Conservation (phyloP, 768 basidiomycete species). For the Leccinum sublutescens region DNA sequence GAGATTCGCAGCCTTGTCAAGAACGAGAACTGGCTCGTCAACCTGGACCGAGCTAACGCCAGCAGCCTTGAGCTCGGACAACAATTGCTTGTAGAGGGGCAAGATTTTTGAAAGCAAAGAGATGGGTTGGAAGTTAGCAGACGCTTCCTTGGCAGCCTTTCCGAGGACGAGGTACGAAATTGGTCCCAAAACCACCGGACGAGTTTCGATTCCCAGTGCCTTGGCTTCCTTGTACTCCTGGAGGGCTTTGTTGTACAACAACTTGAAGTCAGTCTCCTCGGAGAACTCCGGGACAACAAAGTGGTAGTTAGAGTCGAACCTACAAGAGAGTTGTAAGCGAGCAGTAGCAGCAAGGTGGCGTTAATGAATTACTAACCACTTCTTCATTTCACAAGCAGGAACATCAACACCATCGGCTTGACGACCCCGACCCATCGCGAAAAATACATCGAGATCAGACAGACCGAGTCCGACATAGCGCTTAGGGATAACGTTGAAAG, state of each 20-base stretch:
- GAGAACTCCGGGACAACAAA: slow-evolving; percentile 97
- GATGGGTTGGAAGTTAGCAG: slow-evolving; percentile 85
- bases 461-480: slow-evolving; percentile 87
- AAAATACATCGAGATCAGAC: slow-evolving; percentile 91
- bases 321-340: slow-evolving; percentile 29
- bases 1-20: slow-evolving; percentile 75
- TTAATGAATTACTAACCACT: slow-evolving; percentile 65
- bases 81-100: slow-evolving; percentile 87
- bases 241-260: slow-evolving; percentile 93
- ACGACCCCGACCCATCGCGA: slow-evolving; percentile 98
- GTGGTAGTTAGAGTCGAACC: slow-evolving; percentile 99
- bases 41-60: slow-evolving; percentile 95
- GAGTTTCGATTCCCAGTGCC: slow-evolving; percentile 82
- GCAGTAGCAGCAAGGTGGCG: background rate
- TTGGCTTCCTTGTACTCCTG: slow-evolving; percentile 95
- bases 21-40: slow-evolving; percentile 95
- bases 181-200: slow-evolving; percentile 95
- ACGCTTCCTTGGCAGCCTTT: slow-evolving; percentile 84
- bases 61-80: slow-evolving; percentile 86
- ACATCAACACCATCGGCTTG: slow-evolving; percentile 95
- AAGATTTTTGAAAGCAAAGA: slow-evolving; percentile 86
- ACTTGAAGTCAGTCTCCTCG: slow-evolving; percentile 87
- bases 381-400: slow-evolving; percentile 98
- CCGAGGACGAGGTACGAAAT: slow-evolving; percentile 93
- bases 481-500: slow-evolving; percentile 96